Conservation (phyloP, 176 grass and related monocot species). For the Carex myosuroides region DNA sequence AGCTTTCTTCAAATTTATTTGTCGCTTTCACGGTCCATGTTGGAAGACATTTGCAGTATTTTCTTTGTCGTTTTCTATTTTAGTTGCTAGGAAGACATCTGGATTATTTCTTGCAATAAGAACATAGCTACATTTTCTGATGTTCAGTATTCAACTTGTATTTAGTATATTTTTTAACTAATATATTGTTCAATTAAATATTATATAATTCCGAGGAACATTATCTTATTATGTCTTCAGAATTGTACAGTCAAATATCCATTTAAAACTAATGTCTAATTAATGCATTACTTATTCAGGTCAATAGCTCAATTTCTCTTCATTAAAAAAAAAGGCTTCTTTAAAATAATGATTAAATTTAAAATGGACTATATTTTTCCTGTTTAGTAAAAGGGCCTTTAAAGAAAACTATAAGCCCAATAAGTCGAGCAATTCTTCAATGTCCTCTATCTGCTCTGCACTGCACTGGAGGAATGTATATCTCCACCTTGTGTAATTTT, state of each 20-base stretch:
- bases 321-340: background rate
- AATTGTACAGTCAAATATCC: background rate
- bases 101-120: background rate
- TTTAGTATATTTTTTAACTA: background rate
- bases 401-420: background rate
- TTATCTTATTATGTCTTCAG: background rate
- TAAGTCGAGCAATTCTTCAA: background rate
- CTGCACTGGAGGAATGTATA: too few relatives aligned
- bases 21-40: background rate
- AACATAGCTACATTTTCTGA: background rate
- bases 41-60: background rate
- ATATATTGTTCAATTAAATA: background rate
- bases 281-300: background rate
- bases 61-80: too few relatives aligned
- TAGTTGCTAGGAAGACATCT: background rate
- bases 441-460: background rate
- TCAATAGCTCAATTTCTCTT: background rate
- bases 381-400: background rate
- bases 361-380: background rate
- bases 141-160: background rate
- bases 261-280: background rate
- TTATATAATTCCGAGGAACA: background rate
- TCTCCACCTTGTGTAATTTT: too few relatives aligned
- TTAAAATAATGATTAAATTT: background rate
- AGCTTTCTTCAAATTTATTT: background rate